Percentiles rank a stretch among this genome's conserved stretches.
Conservation (phyloP, 2,329 filamentous ascomycete genomes). For the Emericellopsis cladophorae region DNA sequence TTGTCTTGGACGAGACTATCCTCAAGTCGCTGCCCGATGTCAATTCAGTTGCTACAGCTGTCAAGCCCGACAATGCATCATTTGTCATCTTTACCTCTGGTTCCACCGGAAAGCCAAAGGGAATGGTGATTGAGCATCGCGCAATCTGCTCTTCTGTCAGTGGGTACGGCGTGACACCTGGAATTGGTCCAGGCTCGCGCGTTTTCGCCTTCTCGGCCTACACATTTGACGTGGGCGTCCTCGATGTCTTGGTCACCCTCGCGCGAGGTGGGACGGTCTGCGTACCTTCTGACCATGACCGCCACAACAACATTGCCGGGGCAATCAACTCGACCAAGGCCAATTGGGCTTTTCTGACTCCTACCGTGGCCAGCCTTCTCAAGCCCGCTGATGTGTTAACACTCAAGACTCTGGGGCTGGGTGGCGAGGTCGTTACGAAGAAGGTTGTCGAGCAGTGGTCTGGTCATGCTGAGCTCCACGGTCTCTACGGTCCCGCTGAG, state of each 20-base stretch:
- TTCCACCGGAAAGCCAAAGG: slow-evolving; percentile 6
- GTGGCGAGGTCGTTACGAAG: too few species aligned
- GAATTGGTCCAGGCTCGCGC: not conserved
- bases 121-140: slow-evolving; percentile 4
- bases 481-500: slow-evolving; percentile 29
- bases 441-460: slow-evolving; percentile 4
- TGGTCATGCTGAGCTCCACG: slow-evolving; percentile 10
- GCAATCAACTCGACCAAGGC: too few species aligned
- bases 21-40: slow-evolving; percentile 1
- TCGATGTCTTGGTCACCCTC: slow-evolving; percentile 1
- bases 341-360: too few species aligned
- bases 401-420: not conserved
- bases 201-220: slow-evolving; percentile 1
- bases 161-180: not conserved
- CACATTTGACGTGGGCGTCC: slow-evolving; percentile 2
- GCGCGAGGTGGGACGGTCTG: slow-evolving; percentile 22
- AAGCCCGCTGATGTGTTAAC: not conserved
- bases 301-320: too few species aligned
- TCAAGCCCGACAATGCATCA: not conserved
- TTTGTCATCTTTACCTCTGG: slow-evolving; percentile 7
- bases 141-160: not conserved
- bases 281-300: slow-evolving; percentile 13
- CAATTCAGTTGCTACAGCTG: not conserved
- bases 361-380: not conserved
- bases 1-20: not conserved